Evolutionary conservation across 768 basidiomycete genomes (phyloP).

Genomic region (Suillus brevipes): DNA sequence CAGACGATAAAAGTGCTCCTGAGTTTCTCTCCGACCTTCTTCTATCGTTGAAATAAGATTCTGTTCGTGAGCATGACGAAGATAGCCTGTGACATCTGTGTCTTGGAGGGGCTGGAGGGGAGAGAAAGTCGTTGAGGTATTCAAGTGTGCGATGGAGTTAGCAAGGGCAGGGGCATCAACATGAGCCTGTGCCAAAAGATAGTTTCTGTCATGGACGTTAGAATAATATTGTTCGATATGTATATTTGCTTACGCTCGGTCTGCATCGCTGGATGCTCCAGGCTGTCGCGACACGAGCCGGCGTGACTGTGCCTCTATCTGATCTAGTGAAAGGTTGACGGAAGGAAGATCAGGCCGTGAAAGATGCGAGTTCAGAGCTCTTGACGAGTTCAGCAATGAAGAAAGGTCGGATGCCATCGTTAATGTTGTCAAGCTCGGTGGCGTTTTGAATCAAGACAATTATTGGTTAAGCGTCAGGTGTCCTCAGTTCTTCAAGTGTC

Average conservation of each 20-base stretch:
- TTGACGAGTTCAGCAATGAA: conserved; percentile 68
- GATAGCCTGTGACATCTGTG: conserved; percentile 90
- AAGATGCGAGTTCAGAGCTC: conserved; percentile 74
- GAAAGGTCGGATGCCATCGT: conserved; percentile 53
- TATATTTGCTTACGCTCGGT: conserved; percentile 62
- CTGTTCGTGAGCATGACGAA: conserved; percentile 94
- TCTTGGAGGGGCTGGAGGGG: conserved; percentile 92
- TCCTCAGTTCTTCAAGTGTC: neutral
- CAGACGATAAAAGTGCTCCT: conserved; percentile 80
- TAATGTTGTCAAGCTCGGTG: conserved; percentile 5
- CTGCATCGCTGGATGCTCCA: conserved; percentile 59
- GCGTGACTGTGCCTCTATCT: conserved; percentile 92
- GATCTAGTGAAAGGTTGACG: conserved; percentile 87
- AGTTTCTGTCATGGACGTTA: conserved; percentile 55
- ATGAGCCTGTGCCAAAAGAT: conserved; percentile 89
- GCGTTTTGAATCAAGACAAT: neutral
- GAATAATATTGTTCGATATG: conserved; percentile 9
- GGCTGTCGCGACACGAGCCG: conserved; percentile 76
- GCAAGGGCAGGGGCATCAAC: conserved; percentile 90
- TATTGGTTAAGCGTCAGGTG: neutral
- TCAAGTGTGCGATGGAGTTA: conserved; percentile 79
- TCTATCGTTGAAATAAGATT: conserved; percentile 93
- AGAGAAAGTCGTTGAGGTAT: conserved; percentile 79
- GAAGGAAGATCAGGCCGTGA: conserved; percentile 81
- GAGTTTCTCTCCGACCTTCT: conserved; percentile 81